Conservation (phyloP, 192 early-diverging fungal genomes). For the Entomortierella parvispora region DNA sequence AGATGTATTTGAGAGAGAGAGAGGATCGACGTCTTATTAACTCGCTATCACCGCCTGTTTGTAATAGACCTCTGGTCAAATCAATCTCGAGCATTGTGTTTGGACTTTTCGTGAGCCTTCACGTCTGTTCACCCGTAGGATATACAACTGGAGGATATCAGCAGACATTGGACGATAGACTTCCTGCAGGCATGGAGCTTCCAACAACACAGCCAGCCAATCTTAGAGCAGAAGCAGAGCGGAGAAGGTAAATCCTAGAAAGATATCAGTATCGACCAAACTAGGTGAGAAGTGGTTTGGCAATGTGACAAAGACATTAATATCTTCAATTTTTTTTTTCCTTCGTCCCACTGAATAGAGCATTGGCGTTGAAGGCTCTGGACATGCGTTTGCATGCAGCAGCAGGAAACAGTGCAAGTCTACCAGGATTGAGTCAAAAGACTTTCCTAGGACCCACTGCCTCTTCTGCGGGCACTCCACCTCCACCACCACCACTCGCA, state of each 20-base stretch:
- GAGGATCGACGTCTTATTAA: too few relatives aligned
- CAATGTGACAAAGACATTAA: too few relatives aligned
- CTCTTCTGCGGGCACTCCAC: conserved; percentile 18
- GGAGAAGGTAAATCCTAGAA: conserved; percentile 1
- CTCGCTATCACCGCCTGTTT: too few relatives aligned
- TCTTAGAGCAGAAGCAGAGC: conserved; percentile 6
- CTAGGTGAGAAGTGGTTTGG: too few relatives aligned
- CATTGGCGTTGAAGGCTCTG: conserved; percentile 71
- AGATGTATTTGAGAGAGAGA: too few relatives aligned
- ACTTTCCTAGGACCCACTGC: conserved; percentile 29
- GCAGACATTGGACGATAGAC: background rate
- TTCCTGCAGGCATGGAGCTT: background rate
- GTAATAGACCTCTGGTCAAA: conserved; percentile 11
- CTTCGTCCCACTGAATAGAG: conserved; percentile 55
- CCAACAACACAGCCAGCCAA: conserved; percentile 3
- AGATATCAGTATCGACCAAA: too few relatives aligned
- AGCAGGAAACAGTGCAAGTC: conserved; percentile 35
- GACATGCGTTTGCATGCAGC: conserved; percentile 63
- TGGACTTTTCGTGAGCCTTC: conserved; percentile 3
- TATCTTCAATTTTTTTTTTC: too few relatives aligned
- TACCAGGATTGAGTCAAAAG: conserved; percentile 41
- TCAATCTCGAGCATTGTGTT: conserved; percentile 4
- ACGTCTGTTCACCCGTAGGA: conserved; percentile 4
- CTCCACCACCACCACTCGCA: conserved; percentile 7
- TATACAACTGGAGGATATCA: background rate